phyloP scores from a whole-genome alignment of 371 early-diverging fungal species.

The Cokeromyces recurvatus region DNA sequence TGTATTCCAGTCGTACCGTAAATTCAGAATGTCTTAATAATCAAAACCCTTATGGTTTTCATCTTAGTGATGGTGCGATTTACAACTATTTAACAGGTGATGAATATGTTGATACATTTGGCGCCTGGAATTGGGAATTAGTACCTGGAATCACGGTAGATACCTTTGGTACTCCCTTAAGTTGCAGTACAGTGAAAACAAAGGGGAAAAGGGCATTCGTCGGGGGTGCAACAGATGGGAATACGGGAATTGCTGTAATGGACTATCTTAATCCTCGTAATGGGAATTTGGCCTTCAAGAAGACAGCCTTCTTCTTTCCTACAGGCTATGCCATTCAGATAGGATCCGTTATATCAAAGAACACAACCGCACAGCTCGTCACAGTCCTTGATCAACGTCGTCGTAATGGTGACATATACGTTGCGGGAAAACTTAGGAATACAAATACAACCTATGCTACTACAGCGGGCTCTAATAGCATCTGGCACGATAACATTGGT shows the following conservation, averaged over 20 bases:
- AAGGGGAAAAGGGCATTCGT: slow-evolving; percentile 16
- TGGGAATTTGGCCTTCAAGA: slow-evolving; percentile 19
- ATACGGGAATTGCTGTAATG: slow-evolving; percentile 25
- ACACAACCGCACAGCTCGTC: slow-evolving; percentile 8
- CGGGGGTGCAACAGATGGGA: slow-evolving; percentile 20
- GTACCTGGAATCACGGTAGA: slow-evolving; percentile 29
- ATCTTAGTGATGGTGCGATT: slow-evolving; percentile 28
- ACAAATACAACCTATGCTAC: slow-evolving; percentile 4
- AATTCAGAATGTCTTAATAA: slow-evolving; percentile 30
- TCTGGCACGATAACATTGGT: slow-evolving; percentile 27
- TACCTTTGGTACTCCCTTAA: slow-evolving; percentile 13
- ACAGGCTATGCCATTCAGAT: slow-evolving; percentile 25
- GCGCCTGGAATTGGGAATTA: slow-evolving; percentile 26
- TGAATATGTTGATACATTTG: slow-evolving; percentile 28
- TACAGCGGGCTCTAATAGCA: background rate
- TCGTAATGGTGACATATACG: slow-evolving; percentile 18
- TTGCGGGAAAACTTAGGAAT: slow-evolving; percentile 7
- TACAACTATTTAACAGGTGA: slow-evolving; percentile 27
- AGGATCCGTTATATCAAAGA: slow-evolving; percentile 13
- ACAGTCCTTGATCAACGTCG: slow-evolving; percentile 29
- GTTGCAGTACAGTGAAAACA: slow-evolving; percentile 5
- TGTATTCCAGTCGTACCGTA: slow-evolving; percentile 30
- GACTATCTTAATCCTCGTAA: slow-evolving; percentile 24
- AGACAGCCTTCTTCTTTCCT: slow-evolving; percentile 29
- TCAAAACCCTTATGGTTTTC: slow-evolving; percentile 25